phyloP scores from a whole-genome alignment of 2,329 filamentous ascomycete genomes.

The Apiospora hydei region DNA sequence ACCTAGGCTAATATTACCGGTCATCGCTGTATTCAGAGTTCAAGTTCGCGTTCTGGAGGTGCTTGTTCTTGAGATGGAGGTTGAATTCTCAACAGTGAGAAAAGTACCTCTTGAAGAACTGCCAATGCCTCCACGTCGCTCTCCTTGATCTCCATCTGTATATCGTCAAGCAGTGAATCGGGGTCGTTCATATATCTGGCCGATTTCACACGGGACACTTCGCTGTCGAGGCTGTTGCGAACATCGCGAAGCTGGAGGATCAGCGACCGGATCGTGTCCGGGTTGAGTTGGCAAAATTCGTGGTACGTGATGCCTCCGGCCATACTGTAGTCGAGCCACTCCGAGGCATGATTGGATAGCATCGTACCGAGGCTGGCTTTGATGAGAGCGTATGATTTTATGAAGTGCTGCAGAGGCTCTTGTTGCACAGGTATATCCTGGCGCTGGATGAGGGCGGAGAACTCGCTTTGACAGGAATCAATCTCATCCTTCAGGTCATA shows the following conservation, averaged over 20 bases:
- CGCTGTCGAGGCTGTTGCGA: slow-evolving; percentile 30
- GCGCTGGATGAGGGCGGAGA: slow-evolving; percentile 25
- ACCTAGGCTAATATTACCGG: too few relatives aligned
- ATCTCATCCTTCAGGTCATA: slow-evolving; percentile 37
- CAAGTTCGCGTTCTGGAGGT: neutral
- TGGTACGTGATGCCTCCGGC: slow-evolving; percentile 32
- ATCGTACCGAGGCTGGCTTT: slow-evolving; percentile 32
- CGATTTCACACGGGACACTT: slow-evolving; percentile 15
- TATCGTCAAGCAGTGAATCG: slow-evolving; percentile 21
- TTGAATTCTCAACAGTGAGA: neutral
- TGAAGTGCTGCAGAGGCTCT: neutral
- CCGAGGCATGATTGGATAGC: slow-evolving; percentile 35
- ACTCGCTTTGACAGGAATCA: slow-evolving; percentile 30
- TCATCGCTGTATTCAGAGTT: neutral
- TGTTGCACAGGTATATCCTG: slow-evolving; percentile 18
- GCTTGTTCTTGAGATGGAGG: neutral
- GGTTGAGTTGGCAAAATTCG: slow-evolving; percentile 35
- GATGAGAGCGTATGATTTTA: slow-evolving; percentile 29
- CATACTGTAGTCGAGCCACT: slow-evolving; percentile 35
- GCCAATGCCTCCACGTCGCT: neutral
- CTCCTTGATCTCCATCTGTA: neutral
- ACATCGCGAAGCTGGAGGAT: slow-evolving; percentile 34
- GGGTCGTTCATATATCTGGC: slow-evolving; percentile 29
- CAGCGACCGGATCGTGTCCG: slow-evolving; percentile 35
- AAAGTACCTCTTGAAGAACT: neutral